Conservation (phyloP, 345 rosid genomes). For the Garcia nutans region DNA sequence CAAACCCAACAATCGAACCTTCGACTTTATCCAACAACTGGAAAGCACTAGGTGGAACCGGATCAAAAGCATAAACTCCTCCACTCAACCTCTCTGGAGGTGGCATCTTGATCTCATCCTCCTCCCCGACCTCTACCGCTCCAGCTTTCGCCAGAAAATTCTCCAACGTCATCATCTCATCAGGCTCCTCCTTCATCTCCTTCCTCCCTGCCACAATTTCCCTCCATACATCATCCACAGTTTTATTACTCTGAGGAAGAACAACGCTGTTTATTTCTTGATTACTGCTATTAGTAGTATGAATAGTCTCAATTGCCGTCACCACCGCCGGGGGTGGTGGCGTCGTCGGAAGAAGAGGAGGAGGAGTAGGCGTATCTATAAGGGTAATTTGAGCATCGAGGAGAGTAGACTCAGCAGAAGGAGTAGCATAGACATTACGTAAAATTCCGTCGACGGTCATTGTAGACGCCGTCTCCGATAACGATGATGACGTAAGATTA, state of each 20-base stretch:
- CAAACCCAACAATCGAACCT: slow-evolving; percentile 52
- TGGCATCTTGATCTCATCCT: slow-evolving; percentile 25
- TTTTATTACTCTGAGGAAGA: slow-evolving; percentile 22
- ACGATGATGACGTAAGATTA: slow-evolving; percentile 13
- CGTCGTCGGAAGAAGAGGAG: background rate
- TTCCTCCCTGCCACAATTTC: slow-evolving; percentile 70
- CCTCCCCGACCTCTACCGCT: slow-evolving; percentile 42
- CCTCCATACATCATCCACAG: slow-evolving; percentile 80
- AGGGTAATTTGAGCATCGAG: slow-evolving; percentile 41
- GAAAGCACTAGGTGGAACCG: slow-evolving; percentile 41
- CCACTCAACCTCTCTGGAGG: slow-evolving; percentile 47
- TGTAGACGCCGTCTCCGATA: slow-evolving; percentile 18
- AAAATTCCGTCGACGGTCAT: slow-evolving; percentile 52
- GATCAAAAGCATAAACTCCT: slow-evolving; percentile 52
- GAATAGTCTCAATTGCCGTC: background rate
- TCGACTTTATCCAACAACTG: slow-evolving; percentile 58
- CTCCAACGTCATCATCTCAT: slow-evolving; percentile 87
- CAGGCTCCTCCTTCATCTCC: slow-evolving; percentile 73
- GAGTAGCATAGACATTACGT: slow-evolving; percentile 33
- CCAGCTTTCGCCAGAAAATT: slow-evolving; percentile 79
- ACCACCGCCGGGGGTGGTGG: background rate
- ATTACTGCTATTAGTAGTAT: background rate
- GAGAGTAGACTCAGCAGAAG: slow-evolving; percentile 44
- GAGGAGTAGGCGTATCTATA: slow-evolving; percentile 33
- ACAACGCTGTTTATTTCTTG: slow-evolving; percentile 5